phyloP scores from a whole-genome alignment of 345 rosid species.

The Nephelium lappaceum region DNA sequence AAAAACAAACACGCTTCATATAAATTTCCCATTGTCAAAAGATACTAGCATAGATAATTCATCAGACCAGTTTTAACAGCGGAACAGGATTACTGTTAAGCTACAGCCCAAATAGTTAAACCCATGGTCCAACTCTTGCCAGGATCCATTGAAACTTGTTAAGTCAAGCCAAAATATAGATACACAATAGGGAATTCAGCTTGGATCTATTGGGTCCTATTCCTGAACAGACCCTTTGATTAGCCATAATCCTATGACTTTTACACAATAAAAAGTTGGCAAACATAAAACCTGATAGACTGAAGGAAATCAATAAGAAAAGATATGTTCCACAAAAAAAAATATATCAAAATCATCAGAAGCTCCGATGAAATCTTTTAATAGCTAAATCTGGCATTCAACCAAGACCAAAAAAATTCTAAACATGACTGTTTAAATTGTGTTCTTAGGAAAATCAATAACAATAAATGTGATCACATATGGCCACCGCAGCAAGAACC shows the following conservation, averaged over 20 bases:
- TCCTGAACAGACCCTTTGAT: neutral
- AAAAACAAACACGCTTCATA: constrained; percentile 17
- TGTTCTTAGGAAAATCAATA: neutral
- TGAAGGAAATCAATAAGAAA: neutral
- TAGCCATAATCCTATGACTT: neutral
- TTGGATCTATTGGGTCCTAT: neutral
- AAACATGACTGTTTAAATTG: neutral
- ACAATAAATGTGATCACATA: neutral
- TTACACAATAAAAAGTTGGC: neutral
- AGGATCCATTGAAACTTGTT: neutral
- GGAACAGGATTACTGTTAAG: neutral
- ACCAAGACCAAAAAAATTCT: neutral
- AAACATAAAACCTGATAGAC: neutral
- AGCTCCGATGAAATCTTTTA: neutral
- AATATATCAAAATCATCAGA: neutral
- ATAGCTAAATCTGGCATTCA: neutral
- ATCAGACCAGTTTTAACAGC: neutral
- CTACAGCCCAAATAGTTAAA: neutral
- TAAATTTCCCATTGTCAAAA: constrained; percentile 13
- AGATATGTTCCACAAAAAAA: neutral
- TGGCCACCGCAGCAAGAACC: neutral
- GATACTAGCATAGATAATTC: neutral
- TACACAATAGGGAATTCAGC: neutral
- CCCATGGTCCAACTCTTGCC: neutral
- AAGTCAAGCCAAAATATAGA: neutral